Evolutionary conservation across 306 rosid genomes (phyloP).

Genomic region (Pterocarpus macrocarpus): DNA sequence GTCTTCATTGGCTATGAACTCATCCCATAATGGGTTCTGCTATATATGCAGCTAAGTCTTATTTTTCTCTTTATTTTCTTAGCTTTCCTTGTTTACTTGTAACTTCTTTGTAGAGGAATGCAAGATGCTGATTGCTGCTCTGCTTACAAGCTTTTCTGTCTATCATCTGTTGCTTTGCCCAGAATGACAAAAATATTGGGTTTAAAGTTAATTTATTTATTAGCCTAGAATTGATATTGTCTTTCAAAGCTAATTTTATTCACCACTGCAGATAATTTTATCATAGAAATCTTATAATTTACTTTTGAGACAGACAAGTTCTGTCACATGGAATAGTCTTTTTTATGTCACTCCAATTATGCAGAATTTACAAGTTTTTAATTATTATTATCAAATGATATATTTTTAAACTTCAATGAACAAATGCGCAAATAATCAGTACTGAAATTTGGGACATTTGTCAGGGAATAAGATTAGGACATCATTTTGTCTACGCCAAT

Average conservation of each 20-base stretch:
- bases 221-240: neutral
- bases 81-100: neutral
- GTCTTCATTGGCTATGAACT: neutral
- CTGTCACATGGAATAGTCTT: neutral
- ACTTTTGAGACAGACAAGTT: no score
- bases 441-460: neutral
- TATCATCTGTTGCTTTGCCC: neutral
- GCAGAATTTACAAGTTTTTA: neutral
- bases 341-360: neutral
- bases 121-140: neutral
- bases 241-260: neutral
- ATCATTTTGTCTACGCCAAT: slow-evolving; percentile 7
- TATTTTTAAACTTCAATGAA: neutral
- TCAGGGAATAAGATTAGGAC: neutral
- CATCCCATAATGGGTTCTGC: neutral
- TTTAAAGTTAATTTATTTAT: neutral
- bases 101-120: neutral
- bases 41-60: slow-evolving; percentile 9
- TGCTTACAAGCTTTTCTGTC: neutral
- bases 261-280: neutral
- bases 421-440: neutral
- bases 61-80: neutral
- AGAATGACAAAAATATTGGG: neutral
- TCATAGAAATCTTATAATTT: no score
- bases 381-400: neutral